phyloP scores from a whole-genome alignment of 2,329 filamentous ascomycete genomes.

The Chaetomiaceae sp. region DNA sequence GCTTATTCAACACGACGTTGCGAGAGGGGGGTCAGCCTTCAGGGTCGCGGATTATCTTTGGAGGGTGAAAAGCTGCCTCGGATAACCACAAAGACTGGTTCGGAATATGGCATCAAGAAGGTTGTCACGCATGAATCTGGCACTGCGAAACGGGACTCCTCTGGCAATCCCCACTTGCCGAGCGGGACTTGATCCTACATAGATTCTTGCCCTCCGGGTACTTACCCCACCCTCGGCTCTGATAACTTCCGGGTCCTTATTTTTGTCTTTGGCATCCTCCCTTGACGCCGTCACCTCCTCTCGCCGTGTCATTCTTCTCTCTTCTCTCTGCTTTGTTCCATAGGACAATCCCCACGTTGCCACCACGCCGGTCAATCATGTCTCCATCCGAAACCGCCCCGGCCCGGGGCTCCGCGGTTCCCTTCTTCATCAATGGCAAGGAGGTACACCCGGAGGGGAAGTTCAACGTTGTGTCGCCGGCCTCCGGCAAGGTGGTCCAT shows the following conservation, averaged over 20 bases:
- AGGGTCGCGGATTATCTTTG: too few species aligned
- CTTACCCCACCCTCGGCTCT: conserved; percentile 1
- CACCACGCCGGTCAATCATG: conserved; percentile 13
- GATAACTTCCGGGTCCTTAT: background rate
- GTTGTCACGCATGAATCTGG: background rate
- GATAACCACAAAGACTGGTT: too few species aligned
- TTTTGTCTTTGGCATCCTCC: background rate
- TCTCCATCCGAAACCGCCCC: conserved; percentile 6
- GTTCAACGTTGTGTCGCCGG: conserved; percentile 31
- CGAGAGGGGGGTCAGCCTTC: too few species aligned
- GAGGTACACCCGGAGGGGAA: conserved; percentile 26
- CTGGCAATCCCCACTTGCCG: conserved; percentile 7
- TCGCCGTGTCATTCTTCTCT: background rate
- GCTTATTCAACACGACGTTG: too few species aligned
- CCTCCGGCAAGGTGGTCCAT: conserved; percentile 30
- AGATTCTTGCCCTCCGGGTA: background rate
- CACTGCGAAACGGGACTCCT: background rate
- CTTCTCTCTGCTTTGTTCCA: background rate
- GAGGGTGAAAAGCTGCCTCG: background rate
- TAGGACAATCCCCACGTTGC: conserved; percentile 1
- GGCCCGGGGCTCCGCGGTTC: conserved; percentile 27
- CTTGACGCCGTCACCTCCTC: background rate
- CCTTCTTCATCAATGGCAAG: conserved; percentile 33
- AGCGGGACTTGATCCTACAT: background rate
- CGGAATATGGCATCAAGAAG: too few species aligned